A percentile compares a stretch with the other conserved stretches of the same genome.
Conservation (phyloP, 2,329 filamentous ascomycete genomes). For the Fusarium camptoceras region DNA sequence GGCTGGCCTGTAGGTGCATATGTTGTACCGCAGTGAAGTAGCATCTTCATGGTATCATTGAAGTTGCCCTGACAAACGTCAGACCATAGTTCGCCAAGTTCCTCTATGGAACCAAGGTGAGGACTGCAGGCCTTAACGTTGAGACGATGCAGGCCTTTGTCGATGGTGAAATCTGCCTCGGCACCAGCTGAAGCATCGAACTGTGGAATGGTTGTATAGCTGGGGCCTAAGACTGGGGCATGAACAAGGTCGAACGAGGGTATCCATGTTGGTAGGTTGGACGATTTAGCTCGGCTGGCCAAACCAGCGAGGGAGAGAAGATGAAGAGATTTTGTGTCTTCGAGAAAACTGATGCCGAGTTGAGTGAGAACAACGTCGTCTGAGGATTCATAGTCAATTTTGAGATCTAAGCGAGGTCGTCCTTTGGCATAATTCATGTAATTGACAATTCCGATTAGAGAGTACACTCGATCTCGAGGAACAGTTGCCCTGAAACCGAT, state of each 20-base stretch:
- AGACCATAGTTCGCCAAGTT: background rate
- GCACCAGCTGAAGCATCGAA: background rate
- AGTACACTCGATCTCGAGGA: background rate
- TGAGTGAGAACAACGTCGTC: background rate
- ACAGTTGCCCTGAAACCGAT: background rate
- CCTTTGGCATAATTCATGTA: background rate
- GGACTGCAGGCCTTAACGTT: background rate
- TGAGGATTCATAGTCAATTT: background rate
- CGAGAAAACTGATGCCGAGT: background rate
- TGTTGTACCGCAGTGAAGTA: background rate
- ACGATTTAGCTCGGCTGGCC: background rate
- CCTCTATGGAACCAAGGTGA: background rate
- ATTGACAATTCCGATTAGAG: background rate
- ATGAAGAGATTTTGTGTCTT: background rate
- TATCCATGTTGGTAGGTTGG: background rate
- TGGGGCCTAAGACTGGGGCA: background rate
- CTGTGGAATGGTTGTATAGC: background rate
- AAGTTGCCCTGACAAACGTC: background rate
- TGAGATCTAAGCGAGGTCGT: background rate
- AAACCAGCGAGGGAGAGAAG: background rate
- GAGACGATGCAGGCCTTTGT: fast-evolving
- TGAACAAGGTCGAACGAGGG: background rate
- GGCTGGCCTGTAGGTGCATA: background rate
- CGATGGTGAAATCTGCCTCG: background rate
- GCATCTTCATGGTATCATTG: background rate